Percentiles rank a stretch among this genome's conserved stretches.
These are phyloP conservation scores for Talaromyces sp. DNA, from an alignment of 2,329 filamentous ascomycete species.

Conservation along the genomic window DNA sequence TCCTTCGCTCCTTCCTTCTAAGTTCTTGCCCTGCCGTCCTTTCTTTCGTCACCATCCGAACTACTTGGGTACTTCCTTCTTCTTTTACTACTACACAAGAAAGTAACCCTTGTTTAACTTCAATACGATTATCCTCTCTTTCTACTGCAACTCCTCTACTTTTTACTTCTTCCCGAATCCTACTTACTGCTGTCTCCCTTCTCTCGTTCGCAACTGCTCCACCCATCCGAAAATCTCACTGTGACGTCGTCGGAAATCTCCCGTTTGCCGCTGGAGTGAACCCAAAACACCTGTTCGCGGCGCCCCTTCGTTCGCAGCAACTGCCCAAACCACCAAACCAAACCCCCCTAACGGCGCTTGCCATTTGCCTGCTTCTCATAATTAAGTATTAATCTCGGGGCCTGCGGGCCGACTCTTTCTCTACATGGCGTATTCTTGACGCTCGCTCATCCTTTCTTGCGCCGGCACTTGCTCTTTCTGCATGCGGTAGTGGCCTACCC, in stretches of 20 bases:
- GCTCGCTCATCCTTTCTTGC: conserved; percentile 10
- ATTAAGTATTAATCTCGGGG: conserved; percentile 9
- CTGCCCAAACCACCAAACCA: not conserved
- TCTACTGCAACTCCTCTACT: not conserved
- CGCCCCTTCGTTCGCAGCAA: conserved; percentile 12
- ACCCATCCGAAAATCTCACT: not conserved
- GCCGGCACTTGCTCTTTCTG: conserved; percentile 16
- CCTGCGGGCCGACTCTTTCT: conserved; percentile 18
- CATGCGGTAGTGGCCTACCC: conserved; percentile 16
- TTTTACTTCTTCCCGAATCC: not conserved
- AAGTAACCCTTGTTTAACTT: not conserved
- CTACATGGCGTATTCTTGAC: conserved; percentile 20
- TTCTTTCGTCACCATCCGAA: not conserved
- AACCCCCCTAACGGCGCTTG: conserved; percentile 1
- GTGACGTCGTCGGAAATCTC: conserved; percentile 9
- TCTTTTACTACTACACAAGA: not conserved
- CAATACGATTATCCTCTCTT: not conserved
- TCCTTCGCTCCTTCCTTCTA: conserved; percentile 8
- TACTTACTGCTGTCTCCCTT: not conserved
- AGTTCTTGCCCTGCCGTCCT: not conserved
- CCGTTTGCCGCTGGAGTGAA: conserved; percentile 4
- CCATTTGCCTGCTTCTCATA: not conserved
- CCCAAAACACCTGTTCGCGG: conserved; percentile 18
- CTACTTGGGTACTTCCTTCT: not conserved
- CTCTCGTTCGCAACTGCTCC: not conserved